Evolutionary conservation across 1,139 yeast species (phyloP).

Genomic region (Blastobotrys illinoisensis): DNA sequence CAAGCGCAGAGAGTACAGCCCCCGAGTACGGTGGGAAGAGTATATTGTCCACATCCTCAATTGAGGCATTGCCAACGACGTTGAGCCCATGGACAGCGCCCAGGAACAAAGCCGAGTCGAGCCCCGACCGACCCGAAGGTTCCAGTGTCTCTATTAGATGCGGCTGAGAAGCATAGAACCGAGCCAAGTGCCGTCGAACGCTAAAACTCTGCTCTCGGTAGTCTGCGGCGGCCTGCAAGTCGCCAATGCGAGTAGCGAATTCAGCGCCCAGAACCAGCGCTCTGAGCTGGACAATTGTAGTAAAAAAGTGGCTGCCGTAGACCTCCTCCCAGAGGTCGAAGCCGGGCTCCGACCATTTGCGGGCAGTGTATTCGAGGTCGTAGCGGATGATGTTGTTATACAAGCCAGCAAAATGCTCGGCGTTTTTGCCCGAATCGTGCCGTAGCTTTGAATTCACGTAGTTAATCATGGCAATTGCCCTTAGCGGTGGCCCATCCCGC

Average conservation of each 20-base stretch:
- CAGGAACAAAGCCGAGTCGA: constrained; percentile 73
- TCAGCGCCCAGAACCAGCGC: constrained; percentile 57
- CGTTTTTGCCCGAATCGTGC: constrained; percentile 27
- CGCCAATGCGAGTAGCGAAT: constrained; percentile 40
- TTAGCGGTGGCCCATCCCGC: constrained; percentile 87
- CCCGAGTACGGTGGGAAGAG: constrained; percentile 30
- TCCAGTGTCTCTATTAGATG: constrained; percentile 68
- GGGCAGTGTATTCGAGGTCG: constrained; percentile 61
- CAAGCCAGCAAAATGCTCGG: constrained; percentile 13
- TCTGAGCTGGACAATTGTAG: constrained; percentile 65
- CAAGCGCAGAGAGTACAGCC: constrained; percentile 25
- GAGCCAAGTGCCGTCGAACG: constrained; percentile 1
- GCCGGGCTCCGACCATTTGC: constrained; percentile 59
- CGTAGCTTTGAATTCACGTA: constrained; percentile 45
- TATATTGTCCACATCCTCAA: constrained; percentile 47
- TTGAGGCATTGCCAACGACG: constrained; percentile 4
- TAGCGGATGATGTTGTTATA: constrained; percentile 50
- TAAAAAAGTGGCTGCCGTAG: constrained; percentile 68
- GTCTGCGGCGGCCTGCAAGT: constrained; percentile 18
- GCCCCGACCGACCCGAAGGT: constrained; percentile 56
- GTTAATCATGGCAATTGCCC: constrained; percentile 59
- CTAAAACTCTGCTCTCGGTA: not conserved
- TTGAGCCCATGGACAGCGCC: constrained; percentile 42
- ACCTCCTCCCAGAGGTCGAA: constrained; percentile 96
- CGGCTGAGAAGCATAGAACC: constrained; percentile 1